These are phyloP conservation scores for Zizania palustris DNA, from an alignment of 202 grass and related monocot species.

Conservation along the genomic window DNA sequence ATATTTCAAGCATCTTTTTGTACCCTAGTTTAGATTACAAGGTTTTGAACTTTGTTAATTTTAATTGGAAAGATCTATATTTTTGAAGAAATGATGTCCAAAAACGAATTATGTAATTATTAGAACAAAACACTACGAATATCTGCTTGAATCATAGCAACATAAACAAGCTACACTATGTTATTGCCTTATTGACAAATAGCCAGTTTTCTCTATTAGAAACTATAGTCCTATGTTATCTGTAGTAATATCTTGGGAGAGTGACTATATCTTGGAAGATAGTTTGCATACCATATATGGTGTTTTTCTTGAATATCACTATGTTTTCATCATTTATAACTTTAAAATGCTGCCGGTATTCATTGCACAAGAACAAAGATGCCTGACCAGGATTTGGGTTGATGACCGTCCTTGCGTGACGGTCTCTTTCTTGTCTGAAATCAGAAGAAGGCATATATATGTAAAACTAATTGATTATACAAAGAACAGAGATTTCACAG, in stretches of 20 bases:
- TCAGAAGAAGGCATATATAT: constrained; percentile 70
- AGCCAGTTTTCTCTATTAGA: too few relatives aligned
- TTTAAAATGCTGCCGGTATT: constrained; percentile 58
- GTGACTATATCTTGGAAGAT: not conserved
- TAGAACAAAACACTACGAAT: not conserved
- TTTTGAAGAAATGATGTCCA: not conserved
- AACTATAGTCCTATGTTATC: constrained; percentile 4
- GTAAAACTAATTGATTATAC: constrained; percentile 73
- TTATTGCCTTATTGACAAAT: too few relatives aligned
- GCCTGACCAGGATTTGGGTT: constrained; percentile 84
- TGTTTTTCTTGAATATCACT: constrained; percentile 44
- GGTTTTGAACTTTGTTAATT: constrained; percentile 22
- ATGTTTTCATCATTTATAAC: constrained; percentile 43
- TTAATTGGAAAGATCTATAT: not conserved
- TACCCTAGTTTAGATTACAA: constrained; percentile 20
- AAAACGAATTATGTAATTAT: not conserved
- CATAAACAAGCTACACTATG: constrained; percentile 3
- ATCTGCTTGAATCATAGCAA: constrained; percentile 4
- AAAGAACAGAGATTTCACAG: constrained; percentile 68
- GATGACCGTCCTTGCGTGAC: constrained; percentile 64
- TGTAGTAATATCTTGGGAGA: too few relatives aligned
- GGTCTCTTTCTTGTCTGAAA: constrained; percentile 69
- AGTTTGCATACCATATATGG: constrained; percentile 22
- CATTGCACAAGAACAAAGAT: constrained; percentile 90
- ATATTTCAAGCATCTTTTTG: constrained; percentile 23